Evolutionary conservation across 164 flowering plant genomes (phyloP), one percentile per base, ranked within the genome.

Genomic region (Euptelea pleiosperma): DNA sequence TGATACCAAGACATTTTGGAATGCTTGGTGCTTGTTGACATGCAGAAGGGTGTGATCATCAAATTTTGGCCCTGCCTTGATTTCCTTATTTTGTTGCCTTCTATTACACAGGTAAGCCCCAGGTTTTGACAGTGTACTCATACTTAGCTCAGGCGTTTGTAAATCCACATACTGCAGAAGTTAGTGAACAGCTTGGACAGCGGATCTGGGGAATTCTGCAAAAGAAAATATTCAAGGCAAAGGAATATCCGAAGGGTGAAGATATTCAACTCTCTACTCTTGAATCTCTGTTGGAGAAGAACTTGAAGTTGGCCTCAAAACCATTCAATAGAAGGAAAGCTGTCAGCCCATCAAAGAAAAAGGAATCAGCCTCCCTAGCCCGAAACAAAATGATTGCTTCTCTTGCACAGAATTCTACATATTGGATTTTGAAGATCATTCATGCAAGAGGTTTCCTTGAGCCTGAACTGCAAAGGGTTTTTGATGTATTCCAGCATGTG

Each of bases 151-250:
- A 69, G 65, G 87, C 86, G 36, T 79, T 86, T 61, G 72, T 83
- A n/a, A 82, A 81, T 51, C 87, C 85, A 11, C 76, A 78, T 54
- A 76, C 79, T 39, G 65, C 73, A 25, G 95, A 85, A 76, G 80
- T 78, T 48, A 83, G 76, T 36, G 89, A 83, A 59, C 97, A 93
- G 75, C 86, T 93, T 60, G 85, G 76, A 53, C 92, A 93, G 76
- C 85, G 96, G 2, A 86, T 93, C 24, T 85, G 78, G 79, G 96
- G 94, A 45, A 88, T 90, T 58, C 49, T 93, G 60, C 94, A 90
- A 43, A 85, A 81, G 84, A 88, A 84, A 52, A 77, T 93, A 46
- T 77, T 93, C 53, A 90, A 88, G 74, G 85, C 85, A 8, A 93
- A 86, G 63, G 86, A 85, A 33, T 72, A 74, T 62, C 99, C 97